Conservation (phyloP, 352 stramenopile species). For the Phytopythium sindhum region DNA sequence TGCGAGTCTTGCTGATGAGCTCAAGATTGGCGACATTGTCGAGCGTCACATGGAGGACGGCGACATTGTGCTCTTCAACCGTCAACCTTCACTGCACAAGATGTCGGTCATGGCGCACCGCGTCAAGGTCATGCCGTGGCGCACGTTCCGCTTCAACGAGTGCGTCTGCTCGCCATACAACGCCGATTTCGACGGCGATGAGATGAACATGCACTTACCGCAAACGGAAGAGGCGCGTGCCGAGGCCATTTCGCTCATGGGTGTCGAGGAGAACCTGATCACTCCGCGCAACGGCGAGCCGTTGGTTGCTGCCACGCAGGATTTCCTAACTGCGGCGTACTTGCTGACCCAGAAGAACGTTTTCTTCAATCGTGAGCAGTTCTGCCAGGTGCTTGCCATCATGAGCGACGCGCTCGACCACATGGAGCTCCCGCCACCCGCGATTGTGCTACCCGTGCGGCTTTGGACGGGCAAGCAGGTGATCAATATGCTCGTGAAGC, state of each 20-base stretch:
- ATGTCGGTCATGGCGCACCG: slow-evolving; percentile 98
- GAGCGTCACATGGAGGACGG: slow-evolving; percentile 99
- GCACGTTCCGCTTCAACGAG: slow-evolving; percentile 99
- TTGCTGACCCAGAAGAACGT: slow-evolving; percentile 98
- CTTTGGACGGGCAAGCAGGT: slow-evolving; percentile 99
- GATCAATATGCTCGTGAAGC: slow-evolving; percentile 81
- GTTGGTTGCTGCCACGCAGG: slow-evolving; percentile 97
- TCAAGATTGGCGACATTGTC: slow-evolving; percentile 98
- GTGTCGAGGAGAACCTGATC: slow-evolving; percentile 97
- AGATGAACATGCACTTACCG: slow-evolving; percentile 99
- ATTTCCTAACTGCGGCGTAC: slow-evolving; percentile 99
- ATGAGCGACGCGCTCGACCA: slow-evolving; percentile 95
- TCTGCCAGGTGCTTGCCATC: slow-evolving; percentile 94
- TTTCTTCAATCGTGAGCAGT: slow-evolving; percentile 97
- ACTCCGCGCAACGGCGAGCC: slow-evolving; percentile 98
- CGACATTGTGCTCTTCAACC: slow-evolving; percentile 99
- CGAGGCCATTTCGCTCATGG: slow-evolving; percentile 97
- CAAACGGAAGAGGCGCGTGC: slow-evolving; percentile 98
- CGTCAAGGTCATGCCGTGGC: slow-evolving; percentile 94
- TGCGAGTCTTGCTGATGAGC: slow-evolving; percentile 89
- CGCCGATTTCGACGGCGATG: slow-evolving; percentile 99
- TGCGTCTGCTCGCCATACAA: slow-evolving; percentile 99
- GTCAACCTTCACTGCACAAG: slow-evolving; percentile 99
- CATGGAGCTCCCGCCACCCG: slow-evolving; percentile 83
- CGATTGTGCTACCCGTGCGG: slow-evolving; percentile 66